These are phyloP conservation scores for Pichia membranifaciens DNA, from an alignment of 805 yeast genomes.

Conservation along the genomic window DNA sequence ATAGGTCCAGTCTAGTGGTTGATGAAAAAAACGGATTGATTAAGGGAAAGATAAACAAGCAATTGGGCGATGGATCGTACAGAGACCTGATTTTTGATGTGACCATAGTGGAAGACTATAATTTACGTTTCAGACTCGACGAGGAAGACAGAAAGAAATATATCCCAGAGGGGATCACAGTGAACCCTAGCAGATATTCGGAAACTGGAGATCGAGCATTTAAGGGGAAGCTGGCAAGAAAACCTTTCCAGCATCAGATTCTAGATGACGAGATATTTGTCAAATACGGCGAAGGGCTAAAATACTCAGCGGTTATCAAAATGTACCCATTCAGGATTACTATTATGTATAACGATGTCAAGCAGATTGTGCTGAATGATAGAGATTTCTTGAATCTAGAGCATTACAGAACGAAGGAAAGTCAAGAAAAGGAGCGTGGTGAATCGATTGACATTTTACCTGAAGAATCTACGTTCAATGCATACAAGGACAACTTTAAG, in stretches of 20 bases:
- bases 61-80: conserved; percentile 32
- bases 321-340: conserved; percentile 46
- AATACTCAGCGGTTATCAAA: conserved; percentile 39
- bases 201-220: conserved; percentile 60
- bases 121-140: conserved; percentile 58
- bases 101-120: conserved; percentile 48
- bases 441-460: conserved; percentile 38
- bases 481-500: conserved; percentile 65
- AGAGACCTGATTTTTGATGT: conserved; percentile 52
- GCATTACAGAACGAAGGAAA: conserved; percentile 54
- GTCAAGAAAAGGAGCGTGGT: conserved; percentile 28
- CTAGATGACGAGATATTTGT: conserved; percentile 18
- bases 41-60: conserved; percentile 44
- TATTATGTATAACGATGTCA: conserved; percentile 39
- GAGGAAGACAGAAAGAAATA: conserved; percentile 45
- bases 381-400: conserved; percentile 72
- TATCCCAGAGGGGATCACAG: conserved; percentile 6
- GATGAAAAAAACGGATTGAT: conserved; percentile 31
- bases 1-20: conserved; percentile 29
- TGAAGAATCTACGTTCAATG: conserved; percentile 58
- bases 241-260: conserved; percentile 24
- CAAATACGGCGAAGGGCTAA: conserved; percentile 33
- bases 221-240: conserved; percentile 14
- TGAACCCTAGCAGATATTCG: conserved; percentile 47
- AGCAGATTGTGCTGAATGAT: conserved; percentile 60